Base-by-base conservation (phyloP, 1,284 basidiomycete genomes). In the Termitomyces sp. region DNA sequence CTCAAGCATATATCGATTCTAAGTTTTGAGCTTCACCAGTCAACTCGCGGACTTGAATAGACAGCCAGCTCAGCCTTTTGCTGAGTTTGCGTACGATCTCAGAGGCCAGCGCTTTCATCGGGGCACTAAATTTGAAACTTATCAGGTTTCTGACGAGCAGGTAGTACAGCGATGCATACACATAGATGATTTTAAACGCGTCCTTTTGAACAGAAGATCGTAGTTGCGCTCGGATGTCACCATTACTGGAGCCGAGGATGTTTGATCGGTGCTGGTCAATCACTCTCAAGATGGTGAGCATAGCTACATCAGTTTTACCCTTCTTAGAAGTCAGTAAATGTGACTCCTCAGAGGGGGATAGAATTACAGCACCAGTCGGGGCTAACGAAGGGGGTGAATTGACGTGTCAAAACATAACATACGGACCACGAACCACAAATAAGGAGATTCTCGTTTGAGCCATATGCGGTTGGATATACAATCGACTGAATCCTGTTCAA, bases 271-370 rank as follows among this genome's bases (percentile, higher is more conserved):
- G 82, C 64, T 91, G 92, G 53, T 86, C 78, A 50, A 99, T 76
- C 19, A 95, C 91, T 21, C 94, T 89, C 50, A 99, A 79, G 56
- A 99, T 90, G 1, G 92, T 82, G 65, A 99, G 79, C 87, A 99
- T 93, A 0, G 97, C 97, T 0, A 99, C 92, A 69, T 99, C 97
- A 0, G 97, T 99, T 91, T 99, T 99, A 73, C 97, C 97, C 90
- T 95, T 62, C 21, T 33, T 24, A 24, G 5, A 13, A 38, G 38
- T 64, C 26, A 52, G 53, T 52, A 54, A 43, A 44, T 36, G 49
- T n/a, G 52, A 50, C 45, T 19, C 15, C 34, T 31, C 43, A 33
- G 17, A 42, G 28, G 47, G 17, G 33, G 40, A 30, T 19, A 52
- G 5, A 77, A 88, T 71, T 64, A 94, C 92, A 61, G 94, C 94